A percentile compares a stretch with the other conserved stretches of the same genome.
Evolutionary conservation across 2,329 filamentous ascomycete genomes (phyloP).

Genomic region (Lanzia echinophila): DNA sequence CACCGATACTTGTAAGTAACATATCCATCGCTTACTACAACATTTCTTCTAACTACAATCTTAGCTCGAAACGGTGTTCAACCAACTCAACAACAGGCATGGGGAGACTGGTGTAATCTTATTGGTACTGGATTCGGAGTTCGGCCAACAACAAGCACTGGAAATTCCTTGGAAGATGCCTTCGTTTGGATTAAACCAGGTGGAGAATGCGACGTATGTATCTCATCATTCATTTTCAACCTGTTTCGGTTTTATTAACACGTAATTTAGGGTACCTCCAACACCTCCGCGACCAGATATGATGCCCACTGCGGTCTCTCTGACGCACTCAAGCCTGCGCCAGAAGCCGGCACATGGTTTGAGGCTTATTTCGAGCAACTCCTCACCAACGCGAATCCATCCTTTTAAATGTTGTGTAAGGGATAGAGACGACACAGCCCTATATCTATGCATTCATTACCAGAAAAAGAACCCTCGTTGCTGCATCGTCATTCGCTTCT

Average conservation of each 20-base stretch:
- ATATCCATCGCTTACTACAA: neutral
- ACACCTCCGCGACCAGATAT: conserved; percentile 39
- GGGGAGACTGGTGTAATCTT: conserved; percentile 66
- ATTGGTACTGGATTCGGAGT: conserved; percentile 55
- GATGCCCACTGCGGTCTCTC: conserved; percentile 44
- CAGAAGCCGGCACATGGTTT: conserved; percentile 61
- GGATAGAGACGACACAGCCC: neutral
- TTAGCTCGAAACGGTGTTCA: conserved; percentile 55
- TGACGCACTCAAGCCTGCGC: conserved; percentile 55
- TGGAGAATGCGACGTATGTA: conserved; percentile 37
- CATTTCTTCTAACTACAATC: conserved; percentile 2
- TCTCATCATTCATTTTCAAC: no score
- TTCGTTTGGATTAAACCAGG: conserved; percentile 69
- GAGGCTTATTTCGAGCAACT: conserved; percentile 53
- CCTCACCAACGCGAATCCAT: conserved; percentile 48
- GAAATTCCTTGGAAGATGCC: conserved; percentile 52
- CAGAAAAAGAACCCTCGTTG: neutral
- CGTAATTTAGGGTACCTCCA: conserved; percentile 30
- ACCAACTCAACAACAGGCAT: conserved; percentile 45
- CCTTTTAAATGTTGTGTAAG: conserved; percentile 33
- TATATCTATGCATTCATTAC: neutral
- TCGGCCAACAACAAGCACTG: conserved; percentile 58
- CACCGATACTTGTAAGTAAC: conserved; percentile 40
- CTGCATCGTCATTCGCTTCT: neutral
- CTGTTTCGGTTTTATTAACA: neutral